These are phyloP conservation scores for Daldinia childiae DNA, from an alignment of 495 filamentous ascomycete genomes.

Conservation along the genomic window DNA sequence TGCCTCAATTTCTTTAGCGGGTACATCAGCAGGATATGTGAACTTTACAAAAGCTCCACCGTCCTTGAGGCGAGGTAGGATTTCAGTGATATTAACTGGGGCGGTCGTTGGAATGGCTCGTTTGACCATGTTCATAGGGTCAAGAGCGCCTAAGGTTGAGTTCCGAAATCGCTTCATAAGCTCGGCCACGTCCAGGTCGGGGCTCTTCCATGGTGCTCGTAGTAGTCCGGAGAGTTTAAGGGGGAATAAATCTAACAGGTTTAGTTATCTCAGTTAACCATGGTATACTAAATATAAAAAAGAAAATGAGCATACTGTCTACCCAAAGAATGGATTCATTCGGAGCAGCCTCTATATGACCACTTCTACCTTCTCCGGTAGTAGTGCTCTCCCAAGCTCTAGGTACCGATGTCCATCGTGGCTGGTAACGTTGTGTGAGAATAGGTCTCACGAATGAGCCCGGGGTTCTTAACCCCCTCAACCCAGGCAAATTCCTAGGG, in stretches of 20 bases:
- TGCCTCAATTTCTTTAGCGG: slow-evolving; percentile 67
- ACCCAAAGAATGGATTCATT: slow-evolving; percentile 89
- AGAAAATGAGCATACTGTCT: slow-evolving; percentile 67
- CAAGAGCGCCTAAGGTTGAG: slow-evolving; percentile 63
- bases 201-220: slow-evolving; percentile 63
- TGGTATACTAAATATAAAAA: slow-evolving; percentile 8
- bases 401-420: slow-evolving; percentile 30
- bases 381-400: slow-evolving; percentile 55
- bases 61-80: slow-evolving; percentile 85
- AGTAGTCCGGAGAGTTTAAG: slow-evolving; percentile 75
- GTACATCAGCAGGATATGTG: slow-evolving; percentile 62
- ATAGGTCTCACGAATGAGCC: slow-evolving; percentile 26
- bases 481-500: slow-evolving; percentile 45
- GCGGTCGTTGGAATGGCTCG: slow-evolving; percentile 66
- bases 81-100: slow-evolving; percentile 76
- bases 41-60: slow-evolving; percentile 96
- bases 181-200: slow-evolving; percentile 63
- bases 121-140: slow-evolving; percentile 71
- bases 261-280: slow-evolving; percentile 11
- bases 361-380: slow-evolving; percentile 65
- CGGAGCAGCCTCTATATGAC: slow-evolving; percentile 75
- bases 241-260: slow-evolving; percentile 78
- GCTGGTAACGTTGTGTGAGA: slow-evolving; percentile 28
- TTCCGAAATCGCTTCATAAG: slow-evolving; percentile 72
- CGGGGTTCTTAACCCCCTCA: slow-evolving; percentile 42